A percentile compares a stretch with the other conserved stretches of the same genome.
These are phyloP conservation scores for Termitomyces sp. DNA, from an alignment of 768 basidiomycete genomes.

Conservation along the genomic window DNA sequence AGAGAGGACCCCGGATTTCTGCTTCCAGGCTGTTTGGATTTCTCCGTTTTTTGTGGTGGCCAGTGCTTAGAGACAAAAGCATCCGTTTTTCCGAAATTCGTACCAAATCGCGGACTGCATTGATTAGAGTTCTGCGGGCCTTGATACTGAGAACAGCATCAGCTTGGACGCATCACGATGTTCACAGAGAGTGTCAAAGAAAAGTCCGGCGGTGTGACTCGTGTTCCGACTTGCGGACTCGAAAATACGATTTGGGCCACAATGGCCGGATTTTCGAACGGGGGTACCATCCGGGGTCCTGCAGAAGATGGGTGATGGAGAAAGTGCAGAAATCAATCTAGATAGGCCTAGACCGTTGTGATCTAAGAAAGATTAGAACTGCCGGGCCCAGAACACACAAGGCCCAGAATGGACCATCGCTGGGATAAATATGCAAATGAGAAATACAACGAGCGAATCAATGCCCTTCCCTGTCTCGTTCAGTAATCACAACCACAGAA, in stretches of 20 bases:
- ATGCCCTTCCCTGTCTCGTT: slow-evolving; percentile 25
- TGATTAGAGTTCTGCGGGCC: too few species aligned
- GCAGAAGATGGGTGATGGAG: not conserved
- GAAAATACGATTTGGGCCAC: too few species aligned
- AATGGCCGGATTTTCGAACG: not conserved
- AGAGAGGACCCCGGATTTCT: not conserved
- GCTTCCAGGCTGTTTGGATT: too few species aligned
- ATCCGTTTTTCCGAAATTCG: too few species aligned
- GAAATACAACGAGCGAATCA: slow-evolving; percentile 11
- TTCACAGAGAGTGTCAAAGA: not conserved
- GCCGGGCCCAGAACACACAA: slow-evolving; percentile 9
- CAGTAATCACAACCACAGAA: slow-evolving; percentile 9
- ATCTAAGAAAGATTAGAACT: slow-evolving; percentile 4
- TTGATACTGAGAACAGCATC: too few species aligned
- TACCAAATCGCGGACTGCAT: too few species aligned
- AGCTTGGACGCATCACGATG: not conserved
- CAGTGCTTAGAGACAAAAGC: too few species aligned
- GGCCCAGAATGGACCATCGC: slow-evolving; percentile 15
- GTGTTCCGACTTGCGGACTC: too few species aligned
- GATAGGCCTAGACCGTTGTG: slow-evolving; percentile 11
- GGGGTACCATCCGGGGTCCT: not conserved
- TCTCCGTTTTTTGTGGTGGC: too few species aligned
- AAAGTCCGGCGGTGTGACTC: too few species aligned
- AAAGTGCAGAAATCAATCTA: slow-evolving; percentile 2
- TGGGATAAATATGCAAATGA: slow-evolving; percentile 19